Base-by-base conservation (phyloP, 352 stramenopile genomes). In the Globisporangium recalcitrans region DNA sequence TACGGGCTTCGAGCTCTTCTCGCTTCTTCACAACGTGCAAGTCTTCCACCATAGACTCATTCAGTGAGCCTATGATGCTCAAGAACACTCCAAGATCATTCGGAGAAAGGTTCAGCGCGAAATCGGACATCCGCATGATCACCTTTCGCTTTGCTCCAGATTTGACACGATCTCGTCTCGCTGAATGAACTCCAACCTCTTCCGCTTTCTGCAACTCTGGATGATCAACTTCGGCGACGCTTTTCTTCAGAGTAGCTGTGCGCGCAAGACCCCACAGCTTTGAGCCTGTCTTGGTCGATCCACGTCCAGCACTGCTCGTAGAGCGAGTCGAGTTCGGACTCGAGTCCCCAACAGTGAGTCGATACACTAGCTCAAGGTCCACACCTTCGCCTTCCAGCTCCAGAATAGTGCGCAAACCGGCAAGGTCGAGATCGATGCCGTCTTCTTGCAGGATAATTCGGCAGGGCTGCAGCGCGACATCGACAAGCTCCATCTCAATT, bases 311-410 rank as follows among this genome's bases (percentile, higher is more conserved):
- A n/a, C 42, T 54, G 22, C 24, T 32, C 14, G 26, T 60, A 32
- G 53, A 56, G 4, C 38, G 36, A 13, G 60, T 70, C 13, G 64
- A 70, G 0, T 53, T 68, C 36, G 51, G 44, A 34, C 69, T 72
- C 9, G 63, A 57, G 11, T 88, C 72, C 9, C 77, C 75, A 42
- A 93, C 64, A 10, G 67, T 72, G 54, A 95, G 60, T 58, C 75
- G 74, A 64, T 95, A 95, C 8, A 78, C 78, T 32, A 95, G 64
- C 51, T 87, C 72, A 29, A 95, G 63, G 62, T 95, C 87, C 24
- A 93, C 83, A 11, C 87, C 87, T 75, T 94, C 87, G 53, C 87
- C 87, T 72, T 95, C 87, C 19, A 95, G 72, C 49, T 95, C 87
- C 62, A 95, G 47, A 48, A 95, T 92, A 42, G 74, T 91, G 24